phyloP scores from a whole-genome alignment of 768 basidiomycete species.

The Amylocystis lapponica region DNA sequence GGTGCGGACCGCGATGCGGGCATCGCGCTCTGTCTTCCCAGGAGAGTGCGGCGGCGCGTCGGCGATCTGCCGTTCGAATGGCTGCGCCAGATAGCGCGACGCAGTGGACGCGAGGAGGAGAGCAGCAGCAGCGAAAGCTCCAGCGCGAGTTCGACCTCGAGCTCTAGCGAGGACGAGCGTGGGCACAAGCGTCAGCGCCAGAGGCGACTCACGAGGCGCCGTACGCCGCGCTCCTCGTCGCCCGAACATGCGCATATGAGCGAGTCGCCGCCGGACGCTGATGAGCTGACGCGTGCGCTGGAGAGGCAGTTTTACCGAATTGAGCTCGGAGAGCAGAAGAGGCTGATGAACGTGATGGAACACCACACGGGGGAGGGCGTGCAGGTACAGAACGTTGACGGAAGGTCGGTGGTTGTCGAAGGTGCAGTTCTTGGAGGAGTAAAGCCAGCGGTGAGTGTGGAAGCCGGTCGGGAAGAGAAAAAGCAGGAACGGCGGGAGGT shows the following conservation, averaged over 20 bases:
- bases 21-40: constrained; percentile 63
- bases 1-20: constrained; percentile 54
- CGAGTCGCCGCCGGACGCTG: constrained; percentile 32
- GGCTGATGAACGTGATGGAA: constrained; percentile 88
- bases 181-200: not conserved
- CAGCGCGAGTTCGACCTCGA: not conserved
- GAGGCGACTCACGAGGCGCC: not conserved
- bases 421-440: not conserved
- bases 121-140: constrained; percentile 14
- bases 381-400: constrained; percentile 11
- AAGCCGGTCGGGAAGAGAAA: not conserved
- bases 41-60: constrained; percentile 35
- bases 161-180: not conserved
- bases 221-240: not conserved
- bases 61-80: constrained; percentile 74
- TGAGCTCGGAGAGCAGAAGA: constrained; percentile 84
- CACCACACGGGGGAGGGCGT: constrained; percentile 70
- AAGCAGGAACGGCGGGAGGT: constrained; percentile 6
- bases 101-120: constrained; percentile 31
- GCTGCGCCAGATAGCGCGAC: constrained; percentile 65
- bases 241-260: no score
- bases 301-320: constrained; percentile 93
- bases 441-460: not conserved
- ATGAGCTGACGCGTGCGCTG: constrained; percentile 65
- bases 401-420: not conserved